Percentiles rank a stretch among this genome's conserved stretches.
phyloP scores from a whole-genome alignment of 805 yeast species.

The Saturnispora sanitii region DNA sequence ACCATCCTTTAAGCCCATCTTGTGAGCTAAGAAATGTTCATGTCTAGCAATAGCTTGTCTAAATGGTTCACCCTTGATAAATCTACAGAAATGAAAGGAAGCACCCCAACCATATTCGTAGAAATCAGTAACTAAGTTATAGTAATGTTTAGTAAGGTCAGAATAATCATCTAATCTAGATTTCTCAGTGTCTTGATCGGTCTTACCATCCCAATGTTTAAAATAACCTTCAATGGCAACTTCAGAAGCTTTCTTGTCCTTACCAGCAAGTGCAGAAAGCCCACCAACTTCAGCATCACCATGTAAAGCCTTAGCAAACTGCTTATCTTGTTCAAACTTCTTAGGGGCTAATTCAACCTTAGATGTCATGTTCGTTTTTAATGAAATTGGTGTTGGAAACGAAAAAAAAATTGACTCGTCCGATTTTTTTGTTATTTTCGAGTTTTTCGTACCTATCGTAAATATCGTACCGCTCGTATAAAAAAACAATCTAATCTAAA shows the following conservation, averaged over 20 bases:
- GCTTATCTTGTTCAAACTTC: constrained; percentile 48
- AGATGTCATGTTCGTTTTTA: constrained; percentile 7
- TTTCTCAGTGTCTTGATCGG: constrained; percentile 60
- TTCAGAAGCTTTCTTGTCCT: constrained; percentile 69
- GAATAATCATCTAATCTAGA: constrained; percentile 77
- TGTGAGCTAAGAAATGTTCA: constrained; percentile 87
- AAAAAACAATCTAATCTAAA: not conserved
- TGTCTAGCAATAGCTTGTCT: constrained; percentile 93
- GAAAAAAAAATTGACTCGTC: not conserved
- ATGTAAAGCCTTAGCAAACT: constrained; percentile 79
- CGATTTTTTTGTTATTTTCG: not conserved
- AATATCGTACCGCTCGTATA: too few relatives aligned
- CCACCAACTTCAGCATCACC: constrained; percentile 69
- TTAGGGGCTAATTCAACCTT: constrained; percentile 37
- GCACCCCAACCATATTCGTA: constrained; percentile 99
- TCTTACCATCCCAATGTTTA: constrained; percentile 95
- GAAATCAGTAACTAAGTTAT: constrained; percentile 93
- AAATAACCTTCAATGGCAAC: constrained; percentile 85
- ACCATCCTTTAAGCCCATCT: constrained; percentile 68
- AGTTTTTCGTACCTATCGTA: not conserved
- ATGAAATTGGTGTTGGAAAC: constrained; percentile 7
- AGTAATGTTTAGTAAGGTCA: constrained; percentile 86
- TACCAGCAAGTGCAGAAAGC: constrained; percentile 62
- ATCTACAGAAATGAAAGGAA: constrained; percentile 94
- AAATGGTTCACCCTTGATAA: constrained; percentile 88